These are phyloP conservation scores for Trichomonas vaginalis DNA, from an alignment of 208 protist species.

Conservation along the genomic window DNA sequence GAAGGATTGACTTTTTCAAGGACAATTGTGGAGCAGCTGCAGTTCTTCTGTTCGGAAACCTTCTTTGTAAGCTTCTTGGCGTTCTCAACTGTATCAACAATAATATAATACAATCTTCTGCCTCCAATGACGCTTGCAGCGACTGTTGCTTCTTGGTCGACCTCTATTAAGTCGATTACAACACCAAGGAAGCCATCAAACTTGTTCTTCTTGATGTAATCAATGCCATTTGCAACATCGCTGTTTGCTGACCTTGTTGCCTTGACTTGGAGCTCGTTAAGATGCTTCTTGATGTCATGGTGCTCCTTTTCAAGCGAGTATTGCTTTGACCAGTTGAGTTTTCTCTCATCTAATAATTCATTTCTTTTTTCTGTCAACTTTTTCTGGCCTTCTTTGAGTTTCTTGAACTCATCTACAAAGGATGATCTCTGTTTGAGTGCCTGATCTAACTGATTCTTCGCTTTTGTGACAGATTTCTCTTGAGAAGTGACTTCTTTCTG, in stretches of 20 bases:
- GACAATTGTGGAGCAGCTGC: not conserved
- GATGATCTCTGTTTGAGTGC: not conserved
- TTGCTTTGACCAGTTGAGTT: not conserved
- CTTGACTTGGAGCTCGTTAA: not conserved
- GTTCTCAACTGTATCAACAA: not conserved
- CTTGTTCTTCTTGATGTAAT: not conserved
- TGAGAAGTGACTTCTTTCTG: not conserved
- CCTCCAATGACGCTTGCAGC: not conserved
- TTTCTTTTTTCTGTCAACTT: not conserved
- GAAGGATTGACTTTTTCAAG: not conserved
- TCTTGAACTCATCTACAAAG: not conserved
- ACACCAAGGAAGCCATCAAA: not conserved
- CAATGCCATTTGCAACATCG: not conserved
- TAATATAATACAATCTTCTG: not conserved
- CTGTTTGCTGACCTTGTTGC: not conserved
- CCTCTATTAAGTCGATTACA: not conserved
- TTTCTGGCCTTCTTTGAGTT: not conserved
- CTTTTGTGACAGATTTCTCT: not conserved
- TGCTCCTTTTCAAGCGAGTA: not conserved
- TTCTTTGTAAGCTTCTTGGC: not conserved
- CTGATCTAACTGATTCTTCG: not conserved
- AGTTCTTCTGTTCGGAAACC: not conserved
- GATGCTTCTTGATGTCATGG: not conserved
- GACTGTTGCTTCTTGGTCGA: not conserved
- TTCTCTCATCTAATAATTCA: not conserved